Conservation (phyloP, 2,329 filamentous ascomycete genomes). For the Cryphonectria nitschkei region DNA sequence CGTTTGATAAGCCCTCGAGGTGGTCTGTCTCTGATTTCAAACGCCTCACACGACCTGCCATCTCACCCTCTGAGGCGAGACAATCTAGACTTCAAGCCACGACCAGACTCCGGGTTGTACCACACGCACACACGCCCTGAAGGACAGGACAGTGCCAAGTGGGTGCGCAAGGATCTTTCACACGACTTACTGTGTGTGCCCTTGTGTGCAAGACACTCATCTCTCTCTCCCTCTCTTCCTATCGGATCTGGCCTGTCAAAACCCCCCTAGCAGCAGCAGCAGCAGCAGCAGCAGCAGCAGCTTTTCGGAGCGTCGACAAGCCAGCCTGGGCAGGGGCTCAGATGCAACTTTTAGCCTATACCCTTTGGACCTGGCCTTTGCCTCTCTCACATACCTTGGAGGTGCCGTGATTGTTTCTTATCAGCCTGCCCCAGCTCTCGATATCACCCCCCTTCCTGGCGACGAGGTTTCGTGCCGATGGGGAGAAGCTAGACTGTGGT, state of each 20-base stretch:
- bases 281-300: not conserved
- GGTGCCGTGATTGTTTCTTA: constrained; percentile 8
- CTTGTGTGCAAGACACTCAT: not conserved
- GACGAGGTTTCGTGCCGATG: constrained; percentile 7
- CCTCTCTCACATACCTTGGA: constrained; percentile 13
- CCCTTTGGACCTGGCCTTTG: not conserved
- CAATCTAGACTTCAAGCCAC: constrained; percentile 2
- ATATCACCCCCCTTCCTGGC: not conserved
- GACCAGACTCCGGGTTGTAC: not conserved
- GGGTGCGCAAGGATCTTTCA: not conserved
- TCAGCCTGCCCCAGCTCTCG: constrained; percentile 10
- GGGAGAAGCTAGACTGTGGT: constrained; percentile 2
- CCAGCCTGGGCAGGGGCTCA: not conserved
- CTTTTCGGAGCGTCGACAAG: not conserved
- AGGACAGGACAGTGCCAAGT: constrained; percentile 5
- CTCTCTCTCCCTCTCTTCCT: not conserved
- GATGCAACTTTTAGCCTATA: not conserved
- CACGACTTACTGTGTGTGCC: no score
- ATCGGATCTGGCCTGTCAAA: not conserved
- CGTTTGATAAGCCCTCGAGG: constrained; percentile 17
- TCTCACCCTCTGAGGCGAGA: not conserved
- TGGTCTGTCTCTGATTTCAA: not conserved
- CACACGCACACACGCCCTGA: not conserved
- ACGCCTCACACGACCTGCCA: not conserved
- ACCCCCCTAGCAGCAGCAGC: no score